phyloP scores from a whole-genome alignment of 1,284 basidiomycete genomes.

The Sporisorium reilianum region DNA sequence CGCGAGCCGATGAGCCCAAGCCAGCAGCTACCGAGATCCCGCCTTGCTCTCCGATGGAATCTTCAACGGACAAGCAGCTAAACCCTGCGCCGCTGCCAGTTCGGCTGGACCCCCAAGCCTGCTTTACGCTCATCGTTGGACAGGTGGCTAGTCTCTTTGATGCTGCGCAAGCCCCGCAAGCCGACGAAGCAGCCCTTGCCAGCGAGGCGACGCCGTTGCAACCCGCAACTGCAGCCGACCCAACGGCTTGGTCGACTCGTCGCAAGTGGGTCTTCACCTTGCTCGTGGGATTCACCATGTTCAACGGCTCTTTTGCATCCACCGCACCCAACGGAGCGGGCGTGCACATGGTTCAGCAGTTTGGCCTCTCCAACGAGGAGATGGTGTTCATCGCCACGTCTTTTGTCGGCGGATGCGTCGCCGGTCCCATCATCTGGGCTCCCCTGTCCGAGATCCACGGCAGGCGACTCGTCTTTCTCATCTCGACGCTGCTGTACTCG shows the following conservation, averaged over 20 bases:
- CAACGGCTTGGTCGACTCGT: constrained; percentile 16
- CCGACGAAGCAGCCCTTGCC: neutral
- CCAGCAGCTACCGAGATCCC: neutral
- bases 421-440: constrained; percentile 48
- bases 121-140: constrained; percentile 6
- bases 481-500: constrained; percentile 24
- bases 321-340: constrained; percentile 42
- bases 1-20: neutral
- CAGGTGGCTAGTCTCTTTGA: constrained; percentile 11
- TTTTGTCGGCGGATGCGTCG: constrained; percentile 48
- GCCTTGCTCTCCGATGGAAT: neutral
- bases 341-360: constrained; percentile 16
- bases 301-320: constrained; percentile 47
- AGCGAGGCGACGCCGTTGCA: constrained; percentile 15
- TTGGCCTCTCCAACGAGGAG: constrained; percentile 28
- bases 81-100: neutral
- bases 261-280: constrained; percentile 38
- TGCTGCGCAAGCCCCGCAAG: neutral
- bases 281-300: constrained; percentile 42
- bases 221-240: neutral
- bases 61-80: neutral
- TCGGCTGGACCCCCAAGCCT: constrained; percentile 7
- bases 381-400: constrained; percentile 36
- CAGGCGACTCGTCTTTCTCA: constrained; percentile 15
- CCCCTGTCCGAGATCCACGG: constrained; percentile 46